phyloP scores from a whole-genome alignment of 2,329 filamentous ascomycete genomes.

The Fusarium camptoceras region DNA sequence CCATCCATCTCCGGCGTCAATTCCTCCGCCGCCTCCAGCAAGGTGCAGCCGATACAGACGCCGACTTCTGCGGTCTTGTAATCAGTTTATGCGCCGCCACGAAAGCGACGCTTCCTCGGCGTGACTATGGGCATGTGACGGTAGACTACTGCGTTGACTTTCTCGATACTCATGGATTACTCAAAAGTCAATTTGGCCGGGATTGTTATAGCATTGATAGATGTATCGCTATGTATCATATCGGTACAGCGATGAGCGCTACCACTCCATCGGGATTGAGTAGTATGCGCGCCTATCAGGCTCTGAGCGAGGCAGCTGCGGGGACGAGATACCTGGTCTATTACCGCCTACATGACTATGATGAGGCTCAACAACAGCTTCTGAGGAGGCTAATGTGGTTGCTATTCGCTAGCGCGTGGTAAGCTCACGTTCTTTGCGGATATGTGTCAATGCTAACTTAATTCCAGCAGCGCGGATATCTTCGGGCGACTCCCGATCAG shows the following conservation, averaged over 20 bases:
- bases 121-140: slow-evolving; percentile 46
- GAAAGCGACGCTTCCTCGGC: slow-evolving; percentile 48
- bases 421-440: neutral
- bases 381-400: slow-evolving; percentile 53
- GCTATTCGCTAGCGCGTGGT: slow-evolving; percentile 48
- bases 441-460: neutral
- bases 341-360: slow-evolving; percentile 40
- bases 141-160: slow-evolving; percentile 47
- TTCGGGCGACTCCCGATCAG: slow-evolving; percentile 46
- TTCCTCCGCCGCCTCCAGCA: slow-evolving; percentile 46
- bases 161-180: slow-evolving; percentile 46
- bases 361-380: slow-evolving; percentile 48
- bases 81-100: slow-evolving; percentile 53
- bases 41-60: slow-evolving; percentile 44
- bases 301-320: slow-evolving; percentile 44
- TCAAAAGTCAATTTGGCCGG: slow-evolving; percentile 30
- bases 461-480: slow-evolving; percentile 46
- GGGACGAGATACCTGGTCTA: slow-evolving; percentile 49
- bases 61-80: slow-evolving; percentile 50
- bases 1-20: slow-evolving; percentile 49
- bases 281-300: slow-evolving; percentile 40
- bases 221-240: slow-evolving; percentile 53
- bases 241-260: slow-evolving; percentile 44
- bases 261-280: slow-evolving; percentile 16
- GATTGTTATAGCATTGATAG: slow-evolving; percentile 50